Evolutionary conservation across 345 rosid genomes (phyloP).

Genomic region (Combretum micranthum): DNA sequence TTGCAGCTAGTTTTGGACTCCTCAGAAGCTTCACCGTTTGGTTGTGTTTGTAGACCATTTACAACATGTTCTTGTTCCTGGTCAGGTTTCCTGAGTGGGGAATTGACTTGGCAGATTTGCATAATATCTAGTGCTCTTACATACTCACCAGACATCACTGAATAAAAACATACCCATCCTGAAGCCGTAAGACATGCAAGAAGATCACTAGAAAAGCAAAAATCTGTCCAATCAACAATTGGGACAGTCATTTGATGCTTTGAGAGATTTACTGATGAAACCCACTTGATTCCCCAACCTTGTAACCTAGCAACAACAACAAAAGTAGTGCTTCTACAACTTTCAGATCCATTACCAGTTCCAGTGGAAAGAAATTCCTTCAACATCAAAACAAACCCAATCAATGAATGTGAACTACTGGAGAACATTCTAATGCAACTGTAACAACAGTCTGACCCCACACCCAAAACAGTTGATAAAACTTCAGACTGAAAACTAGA

Average conservation of each 20-base stretch:
- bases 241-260: slow-evolving; percentile 30
- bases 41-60: slow-evolving; percentile 21
- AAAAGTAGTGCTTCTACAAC: slow-evolving; percentile 27
- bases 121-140: slow-evolving; percentile 53
- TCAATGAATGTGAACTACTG: slow-evolving; percentile 55
- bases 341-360: slow-evolving; percentile 27
- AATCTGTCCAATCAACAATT: slow-evolving; percentile 66
- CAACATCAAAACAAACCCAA: slow-evolving; percentile 68
- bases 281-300: slow-evolving; percentile 72
- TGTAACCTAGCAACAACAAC: slow-evolving; percentile 57
- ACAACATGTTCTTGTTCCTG: slow-evolving; percentile 17
- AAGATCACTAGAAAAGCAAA: slow-evolving; percentile 66
- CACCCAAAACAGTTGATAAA: slow-evolving; percentile 22
- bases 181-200: slow-evolving; percentile 76
- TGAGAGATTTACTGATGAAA: slow-evolving; percentile 58
- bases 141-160: slow-evolving; percentile 56
- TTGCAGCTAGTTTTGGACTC: slow-evolving; percentile 19
- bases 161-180: slow-evolving; percentile 60
- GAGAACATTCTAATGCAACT: slow-evolving; percentile 74
- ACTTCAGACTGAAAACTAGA: slow-evolving; percentile 24
- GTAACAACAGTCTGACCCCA: slow-evolving; percentile 26
- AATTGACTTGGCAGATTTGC: slow-evolving; percentile 38
- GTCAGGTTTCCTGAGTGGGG: slow-evolving; percentile 23
- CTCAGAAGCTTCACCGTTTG: slow-evolving; percentile 23
- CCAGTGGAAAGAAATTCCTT: slow-evolving; percentile 25